Conservation (phyloP, 441 rosid genomes). For the Geranium incanum region DNA sequence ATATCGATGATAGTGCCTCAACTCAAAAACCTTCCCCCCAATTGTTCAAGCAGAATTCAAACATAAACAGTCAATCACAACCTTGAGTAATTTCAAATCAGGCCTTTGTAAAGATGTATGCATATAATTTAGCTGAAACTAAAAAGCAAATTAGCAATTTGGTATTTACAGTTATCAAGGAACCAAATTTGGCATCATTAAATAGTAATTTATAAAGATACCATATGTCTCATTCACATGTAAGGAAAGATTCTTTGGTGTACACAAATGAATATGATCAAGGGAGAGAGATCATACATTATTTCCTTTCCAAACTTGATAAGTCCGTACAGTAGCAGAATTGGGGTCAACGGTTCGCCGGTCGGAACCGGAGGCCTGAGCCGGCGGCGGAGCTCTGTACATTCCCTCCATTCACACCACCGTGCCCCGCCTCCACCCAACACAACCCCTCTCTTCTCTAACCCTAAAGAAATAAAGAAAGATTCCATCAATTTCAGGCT, state of each 20-base stretch:
- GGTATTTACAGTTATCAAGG: not conserved
- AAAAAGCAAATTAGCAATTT: not conserved
- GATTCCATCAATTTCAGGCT: not conserved
- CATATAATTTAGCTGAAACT: not conserved
- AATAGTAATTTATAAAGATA: not conserved
- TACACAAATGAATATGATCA: not conserved
- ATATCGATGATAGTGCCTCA: no score
- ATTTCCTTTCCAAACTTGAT: conserved; percentile 77
- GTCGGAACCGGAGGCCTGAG: conserved; percentile 39
- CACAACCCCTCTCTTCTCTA: not conserved
- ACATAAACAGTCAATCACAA: not conserved
- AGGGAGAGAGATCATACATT: conserved; percentile 43
- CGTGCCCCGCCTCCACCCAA: not conserved
- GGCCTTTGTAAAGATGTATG: not conserved
- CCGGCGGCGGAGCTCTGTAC: conserved; percentile 27
- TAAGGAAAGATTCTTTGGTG: not conserved
- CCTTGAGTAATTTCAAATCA: not conserved
- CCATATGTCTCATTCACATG: not conserved
- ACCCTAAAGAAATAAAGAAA: not conserved
- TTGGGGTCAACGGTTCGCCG: conserved; percentile 28
- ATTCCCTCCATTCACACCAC: conserved; percentile 17
- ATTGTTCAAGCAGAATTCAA: not conserved
- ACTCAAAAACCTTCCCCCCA: no score
- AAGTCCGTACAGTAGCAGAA: conserved; percentile 35
- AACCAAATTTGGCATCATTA: not conserved